Evolutionary conservation across 192 early-diverging fungal genomes (phyloP).

Genomic region (Coemansia guatemalensis): DNA sequence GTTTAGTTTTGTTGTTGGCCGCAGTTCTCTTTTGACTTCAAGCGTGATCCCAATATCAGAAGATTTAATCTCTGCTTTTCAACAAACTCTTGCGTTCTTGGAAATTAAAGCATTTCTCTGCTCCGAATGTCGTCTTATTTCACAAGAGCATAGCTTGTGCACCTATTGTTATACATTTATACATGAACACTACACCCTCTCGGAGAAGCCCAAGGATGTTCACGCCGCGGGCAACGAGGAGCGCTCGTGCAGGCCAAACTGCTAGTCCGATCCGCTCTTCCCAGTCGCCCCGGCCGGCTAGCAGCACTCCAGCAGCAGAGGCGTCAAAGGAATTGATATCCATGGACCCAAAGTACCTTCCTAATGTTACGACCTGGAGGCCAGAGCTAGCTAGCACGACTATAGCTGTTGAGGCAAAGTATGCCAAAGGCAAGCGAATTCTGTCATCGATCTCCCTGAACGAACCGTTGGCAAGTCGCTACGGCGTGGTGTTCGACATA

Average conservation of each 20-base stretch:
- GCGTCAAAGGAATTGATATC: background rate
- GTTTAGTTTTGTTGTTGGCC: too few relatives aligned
- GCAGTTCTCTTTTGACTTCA: background rate
- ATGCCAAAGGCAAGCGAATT: background rate
- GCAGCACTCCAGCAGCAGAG: background rate
- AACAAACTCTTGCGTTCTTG: background rate
- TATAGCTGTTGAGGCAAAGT: background rate
- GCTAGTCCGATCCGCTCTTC: conserved; percentile 3
- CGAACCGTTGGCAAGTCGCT: conserved; percentile 9
- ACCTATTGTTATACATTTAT: background rate
- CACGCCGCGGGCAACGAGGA: conserved; percentile 18
- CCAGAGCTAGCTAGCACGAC: background rate
- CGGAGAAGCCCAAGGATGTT: conserved; percentile 16
- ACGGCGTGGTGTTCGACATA: conserved; percentile 27
- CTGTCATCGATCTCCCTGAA: conserved; percentile 6
- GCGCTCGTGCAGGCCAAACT: background rate
- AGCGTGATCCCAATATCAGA: background rate
- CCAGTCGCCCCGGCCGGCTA: conserved; percentile 6
- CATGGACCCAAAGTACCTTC: background rate
- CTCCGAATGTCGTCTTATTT: conserved; percentile 1
- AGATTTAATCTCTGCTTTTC: background rate
- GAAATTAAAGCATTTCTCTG: background rate
- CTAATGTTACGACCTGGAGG: conserved; percentile 9
- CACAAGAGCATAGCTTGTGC: background rate
- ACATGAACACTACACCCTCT: conserved; percentile 7